Evolutionary conservation across 441 rosid species (phyloP).

Genomic region (Gossypium schwendimanii): DNA sequence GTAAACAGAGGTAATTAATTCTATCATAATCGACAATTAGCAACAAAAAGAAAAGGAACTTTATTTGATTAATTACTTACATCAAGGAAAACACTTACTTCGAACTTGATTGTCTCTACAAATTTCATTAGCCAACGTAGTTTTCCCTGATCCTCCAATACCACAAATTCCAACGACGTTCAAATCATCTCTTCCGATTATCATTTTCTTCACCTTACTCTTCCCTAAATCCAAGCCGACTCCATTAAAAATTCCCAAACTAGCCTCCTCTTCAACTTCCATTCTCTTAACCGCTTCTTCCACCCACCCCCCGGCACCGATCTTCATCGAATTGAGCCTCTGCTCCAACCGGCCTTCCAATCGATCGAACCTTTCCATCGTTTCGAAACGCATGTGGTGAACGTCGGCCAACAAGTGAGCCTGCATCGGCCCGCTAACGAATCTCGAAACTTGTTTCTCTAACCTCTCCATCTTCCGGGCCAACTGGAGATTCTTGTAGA

Average conservation of each 20-base stretch:
- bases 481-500: constrained; percentile 38
- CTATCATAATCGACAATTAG: not conserved
- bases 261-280: constrained; percentile 38
- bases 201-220: constrained; percentile 63
- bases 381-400: constrained; percentile 38
- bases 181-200: constrained; percentile 31
- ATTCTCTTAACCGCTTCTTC: constrained; percentile 43
- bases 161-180: constrained; percentile 57
- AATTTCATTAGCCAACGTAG: constrained; percentile 69
- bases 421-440: constrained; percentile 35
- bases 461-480: constrained; percentile 62
- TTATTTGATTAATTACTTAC: not conserved
- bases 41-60: not conserved
- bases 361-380: constrained; percentile 44
- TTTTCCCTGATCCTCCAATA: constrained; percentile 84
- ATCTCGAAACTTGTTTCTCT: constrained; percentile 36
- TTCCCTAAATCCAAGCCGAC: constrained; percentile 56
- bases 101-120: constrained; percentile 49
- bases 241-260: constrained; percentile 27
- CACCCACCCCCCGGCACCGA: constrained; percentile 55
- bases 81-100: constrained; percentile 34
- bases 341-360: constrained; percentile 41
- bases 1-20: not conserved
- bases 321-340: constrained; percentile 51
- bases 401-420: constrained; percentile 57